These are phyloP conservation scores for Hypoxylon rickii DNA, from an alignment of 495 filamentous ascomycete species.

Conservation along the genomic window DNA sequence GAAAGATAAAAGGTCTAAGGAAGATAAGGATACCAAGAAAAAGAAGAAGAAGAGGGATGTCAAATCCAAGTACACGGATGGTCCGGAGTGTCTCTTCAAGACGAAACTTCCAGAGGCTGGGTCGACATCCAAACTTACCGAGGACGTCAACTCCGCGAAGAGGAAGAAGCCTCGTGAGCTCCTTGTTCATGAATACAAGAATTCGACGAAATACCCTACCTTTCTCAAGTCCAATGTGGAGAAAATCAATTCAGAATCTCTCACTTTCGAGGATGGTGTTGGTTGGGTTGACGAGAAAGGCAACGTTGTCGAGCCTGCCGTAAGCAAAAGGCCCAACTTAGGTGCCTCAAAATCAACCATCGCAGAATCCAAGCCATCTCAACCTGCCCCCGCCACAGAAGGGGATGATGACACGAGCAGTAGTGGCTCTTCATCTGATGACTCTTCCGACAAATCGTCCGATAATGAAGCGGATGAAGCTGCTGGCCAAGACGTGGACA, in stretches of 20 bases:
- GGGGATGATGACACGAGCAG: conserved; percentile 40
- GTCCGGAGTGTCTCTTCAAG: conserved; percentile 79
- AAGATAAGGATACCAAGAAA: conserved; percentile 34
- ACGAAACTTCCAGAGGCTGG: conserved; percentile 65
- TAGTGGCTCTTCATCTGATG: conserved; percentile 38
- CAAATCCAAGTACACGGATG: conserved; percentile 78
- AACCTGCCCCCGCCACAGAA: conserved; percentile 20
- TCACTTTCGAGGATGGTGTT: conserved; percentile 72
- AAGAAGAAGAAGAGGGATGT: conserved; percentile 59
- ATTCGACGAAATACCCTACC: conserved; percentile 73
- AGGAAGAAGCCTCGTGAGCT: conserved; percentile 59
- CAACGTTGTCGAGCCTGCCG: conserved; percentile 66
- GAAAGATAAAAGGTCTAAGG: conserved; percentile 6
- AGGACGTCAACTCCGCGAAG: conserved; percentile 61
- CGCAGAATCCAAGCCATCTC: conserved; percentile 16
- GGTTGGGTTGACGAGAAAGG: conserved; percentile 88
- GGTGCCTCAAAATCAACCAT: conserved; percentile 16
- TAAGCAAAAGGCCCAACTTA: conserved; percentile 34
- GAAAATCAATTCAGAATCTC: conserved; percentile 39
- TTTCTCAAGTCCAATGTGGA: conserved; percentile 64
- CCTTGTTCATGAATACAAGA: conserved; percentile 80
- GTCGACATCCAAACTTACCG: conserved; percentile 46
- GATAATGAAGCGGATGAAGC: conserved; percentile 13
- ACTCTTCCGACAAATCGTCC: conserved; percentile 28
- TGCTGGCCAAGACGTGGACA: conserved; percentile 28